A percentile compares a stretch with the other conserved stretches of the same genome.
These are phyloP conservation scores for Trichaptum fuscoviolaceum DNA, from an alignment of 768 basidiomycete genomes.

Conservation along the genomic window DNA sequence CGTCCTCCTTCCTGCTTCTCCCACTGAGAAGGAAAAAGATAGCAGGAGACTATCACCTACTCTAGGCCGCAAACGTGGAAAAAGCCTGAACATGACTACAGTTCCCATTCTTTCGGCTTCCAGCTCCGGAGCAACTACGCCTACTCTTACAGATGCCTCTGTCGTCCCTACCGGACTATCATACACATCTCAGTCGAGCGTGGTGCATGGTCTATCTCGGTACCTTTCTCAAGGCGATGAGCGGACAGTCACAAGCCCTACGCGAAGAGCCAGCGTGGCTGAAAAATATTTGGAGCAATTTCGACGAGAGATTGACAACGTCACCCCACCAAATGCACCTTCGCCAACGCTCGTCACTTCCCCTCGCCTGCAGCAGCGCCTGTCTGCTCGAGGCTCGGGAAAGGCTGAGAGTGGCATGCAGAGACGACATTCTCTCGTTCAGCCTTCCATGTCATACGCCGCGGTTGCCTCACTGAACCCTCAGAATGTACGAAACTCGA, in stretches of 20 bases:
- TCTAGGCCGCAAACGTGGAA: slow-evolving; percentile 16
- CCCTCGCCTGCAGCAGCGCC: neutral
- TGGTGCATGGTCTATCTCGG: neutral
- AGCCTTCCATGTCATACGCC: neutral
- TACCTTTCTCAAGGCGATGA: neutral
- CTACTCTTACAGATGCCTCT: neutral
- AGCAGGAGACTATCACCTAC: slow-evolving; percentile 10
- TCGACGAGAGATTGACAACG: neutral
- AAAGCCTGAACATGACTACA: slow-evolving; percentile 11
- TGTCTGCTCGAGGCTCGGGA: neutral
- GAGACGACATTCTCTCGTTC: neutral
- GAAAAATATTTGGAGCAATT: slow-evolving; percentile 54
- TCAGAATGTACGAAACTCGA: neutral
- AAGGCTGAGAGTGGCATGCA: neutral
- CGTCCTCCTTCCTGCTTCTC: slow-evolving; percentile 49
- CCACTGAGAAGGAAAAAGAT: slow-evolving; percentile 11
- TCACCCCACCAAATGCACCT: neutral
- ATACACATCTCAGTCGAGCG: neutral
- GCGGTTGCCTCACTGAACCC: neutral
- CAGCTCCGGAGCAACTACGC: neutral
- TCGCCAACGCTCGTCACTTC: neutral
- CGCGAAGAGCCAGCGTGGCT: slow-evolving; percentile 55
- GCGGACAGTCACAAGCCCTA: neutral
- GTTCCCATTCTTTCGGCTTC: neutral
- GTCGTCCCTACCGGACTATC: neutral